A percentile compares a stretch with the other conserved stretches of the same genome.
Evolutionary conservation across 495 filamentous ascomycete genomes (phyloP).

Genomic region (Halenospora varia): DNA sequence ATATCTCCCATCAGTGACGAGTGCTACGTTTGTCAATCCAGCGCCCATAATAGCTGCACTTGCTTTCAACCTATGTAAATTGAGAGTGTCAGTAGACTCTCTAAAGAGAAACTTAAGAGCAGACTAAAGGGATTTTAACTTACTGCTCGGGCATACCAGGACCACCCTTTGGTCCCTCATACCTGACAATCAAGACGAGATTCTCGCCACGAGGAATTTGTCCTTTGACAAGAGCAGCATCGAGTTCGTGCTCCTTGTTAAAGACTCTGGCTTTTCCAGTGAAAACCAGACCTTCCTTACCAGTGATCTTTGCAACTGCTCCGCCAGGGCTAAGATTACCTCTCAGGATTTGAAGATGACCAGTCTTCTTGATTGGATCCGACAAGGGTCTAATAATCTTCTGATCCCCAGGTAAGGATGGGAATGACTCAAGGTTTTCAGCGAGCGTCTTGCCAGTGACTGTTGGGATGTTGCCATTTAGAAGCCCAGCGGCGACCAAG

Average conservation of each 20-base stretch:
- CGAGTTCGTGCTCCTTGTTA: conserved; percentile 78
- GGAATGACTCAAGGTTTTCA: conserved; percentile 81
- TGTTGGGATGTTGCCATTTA: conserved; percentile 83
- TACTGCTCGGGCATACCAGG: conserved; percentile 97
- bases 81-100: neutral
- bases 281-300: conserved; percentile 86
- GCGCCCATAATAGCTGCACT: conserved; percentile 92
- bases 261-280: conserved; percentile 84
- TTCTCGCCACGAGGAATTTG: conserved; percentile 73
- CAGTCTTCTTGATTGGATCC: conserved; percentile 83
- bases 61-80: conserved; percentile 45
- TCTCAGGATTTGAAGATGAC: conserved; percentile 84
- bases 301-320: conserved; percentile 96
- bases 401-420: conserved; percentile 75
- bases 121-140: too few relatives aligned
- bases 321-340: conserved; percentile 92
- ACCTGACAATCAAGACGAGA: conserved; percentile 89
- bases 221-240: conserved; percentile 68
- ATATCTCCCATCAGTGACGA: conserved; percentile 93
- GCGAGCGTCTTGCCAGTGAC: conserved; percentile 88
- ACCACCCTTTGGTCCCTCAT: conserved; percentile 92
- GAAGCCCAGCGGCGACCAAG: conserved; percentile 73
- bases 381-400: conserved; percentile 77
- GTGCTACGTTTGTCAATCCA: conserved; percentile 78
- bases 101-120: too few relatives aligned